Conservation (phyloP, 441 rosid genomes). For the Gossypium gossypioides region DNA sequence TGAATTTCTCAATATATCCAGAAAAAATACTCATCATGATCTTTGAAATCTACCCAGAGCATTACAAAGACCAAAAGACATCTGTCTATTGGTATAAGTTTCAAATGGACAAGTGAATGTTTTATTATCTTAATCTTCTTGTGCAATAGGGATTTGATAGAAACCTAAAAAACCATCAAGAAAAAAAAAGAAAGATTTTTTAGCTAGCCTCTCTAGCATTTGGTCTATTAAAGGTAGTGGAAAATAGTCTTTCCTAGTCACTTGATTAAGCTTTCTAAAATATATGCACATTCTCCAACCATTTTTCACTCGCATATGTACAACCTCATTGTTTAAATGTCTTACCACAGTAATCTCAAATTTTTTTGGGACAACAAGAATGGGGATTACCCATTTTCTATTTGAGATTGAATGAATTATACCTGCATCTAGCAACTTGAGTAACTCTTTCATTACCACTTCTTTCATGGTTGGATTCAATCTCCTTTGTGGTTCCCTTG, state of each 20-base stretch:
- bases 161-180: not conserved
- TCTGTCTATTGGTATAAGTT: not conserved
- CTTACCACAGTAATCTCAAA: not conserved
- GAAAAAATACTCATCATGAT: not conserved
- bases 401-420: no score
- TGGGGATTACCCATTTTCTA: not conserved
- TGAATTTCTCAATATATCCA: not conserved
- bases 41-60: not conserved
- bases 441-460: not conserved
- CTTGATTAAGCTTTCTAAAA: not conserved
- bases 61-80: not conserved
- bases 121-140: no score
- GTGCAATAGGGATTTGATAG: not conserved
- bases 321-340: no score
- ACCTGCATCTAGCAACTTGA: not conserved
- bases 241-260: no score
- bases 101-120: not conserved
- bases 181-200: no score
- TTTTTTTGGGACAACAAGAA: not conserved
- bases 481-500: not conserved
- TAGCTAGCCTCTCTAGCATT: not conserved
- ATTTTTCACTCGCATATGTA: not conserved
- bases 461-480: not conserved
- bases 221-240: no score
- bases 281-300: not conserved